Conservation (phyloP, 2,329 filamentous ascomycete genomes). For the Fusarium newnesense region DNA sequence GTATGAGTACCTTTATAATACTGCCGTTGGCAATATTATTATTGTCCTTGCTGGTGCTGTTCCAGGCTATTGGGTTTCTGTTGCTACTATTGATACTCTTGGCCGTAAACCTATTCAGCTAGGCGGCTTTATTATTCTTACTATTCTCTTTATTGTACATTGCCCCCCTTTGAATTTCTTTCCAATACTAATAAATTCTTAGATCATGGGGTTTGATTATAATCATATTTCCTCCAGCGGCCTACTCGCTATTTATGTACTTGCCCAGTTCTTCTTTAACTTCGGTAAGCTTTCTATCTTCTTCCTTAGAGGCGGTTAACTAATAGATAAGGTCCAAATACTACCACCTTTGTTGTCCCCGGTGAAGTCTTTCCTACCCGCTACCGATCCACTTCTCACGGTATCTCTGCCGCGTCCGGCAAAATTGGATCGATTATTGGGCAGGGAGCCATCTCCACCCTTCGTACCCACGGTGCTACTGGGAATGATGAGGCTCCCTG, state of each 20-base stretch:
- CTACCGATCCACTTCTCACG: conserved; percentile 67
- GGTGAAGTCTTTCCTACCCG: conserved; percentile 67
- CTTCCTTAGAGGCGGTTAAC: background rate
- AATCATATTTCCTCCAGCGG: conserved; percentile 62
- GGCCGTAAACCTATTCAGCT: conserved; percentile 83
- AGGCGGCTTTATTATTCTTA: conserved; percentile 69
- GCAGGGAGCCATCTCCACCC: conserved; percentile 66
- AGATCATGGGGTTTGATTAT: conserved; percentile 70
- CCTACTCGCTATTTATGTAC: conserved; percentile 65
- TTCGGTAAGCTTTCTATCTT: conserved; percentile 51
- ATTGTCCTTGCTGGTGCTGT: conserved; percentile 82
- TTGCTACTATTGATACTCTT: conserved; percentile 76
- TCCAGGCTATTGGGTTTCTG: conserved; percentile 86
- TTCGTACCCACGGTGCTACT: conserved; percentile 58
- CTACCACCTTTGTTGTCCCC: conserved; percentile 67
- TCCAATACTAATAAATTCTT: background rate
- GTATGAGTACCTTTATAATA: conserved; percentile 78
- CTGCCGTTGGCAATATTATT: conserved; percentile 81
- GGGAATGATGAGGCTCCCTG: conserved; percentile 62
- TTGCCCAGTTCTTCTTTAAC: conserved; percentile 70
- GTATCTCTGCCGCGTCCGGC: conserved; percentile 64
- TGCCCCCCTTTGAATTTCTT: background rate
- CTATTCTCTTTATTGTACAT: conserved; percentile 63
- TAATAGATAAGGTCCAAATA: conserved; percentile 57
- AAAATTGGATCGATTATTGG: conserved; percentile 68